Evolutionary conservation across 306 rosid genomes (phyloP), one percentile per base, ranked within the genome.

Genomic region (Pterocarpus santalinus): DNA sequence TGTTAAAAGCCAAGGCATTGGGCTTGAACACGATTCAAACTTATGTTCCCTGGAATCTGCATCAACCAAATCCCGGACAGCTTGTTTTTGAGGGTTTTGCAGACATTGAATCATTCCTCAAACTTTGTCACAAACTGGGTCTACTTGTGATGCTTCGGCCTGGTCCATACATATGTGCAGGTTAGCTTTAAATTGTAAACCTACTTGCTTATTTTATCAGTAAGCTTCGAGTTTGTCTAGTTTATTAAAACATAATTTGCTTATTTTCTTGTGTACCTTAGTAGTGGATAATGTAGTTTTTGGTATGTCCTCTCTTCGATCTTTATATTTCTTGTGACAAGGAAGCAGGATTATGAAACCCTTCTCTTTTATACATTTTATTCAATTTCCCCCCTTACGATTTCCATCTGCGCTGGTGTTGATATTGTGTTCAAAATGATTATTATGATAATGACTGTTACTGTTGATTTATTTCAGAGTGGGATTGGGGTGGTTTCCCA

Each of bases 401-500:
- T 60, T 67, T 32, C 32, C 56, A 82, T 75, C 56, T 55, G 68
- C 69, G 53, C 62, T 72, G 44, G 32, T 81, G 32, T 34, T 70
- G 67, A 62, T 83, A 49, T 64, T 85, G 61, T 68, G 60, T 70
- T 57, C 12, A 82, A 60, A 70, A 75, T 38, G 72, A 52, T 56
- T 72, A 61, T 52, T 53, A 61, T 64, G 38, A 72, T 77, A 60
- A 80, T 51, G 41, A 83, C 47, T 51, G 10, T 78, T 44, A 61
- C 62, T 76, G 46, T 47, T 77, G 75, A 69, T 87, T 73, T 84
- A 61, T 80, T 88, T 87, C 92, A 95, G 98, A 93, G 91, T 95
- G 99, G 99, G 97, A 95, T 79, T 89, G 91, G 68, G 99, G 99
- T 12, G 99, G 98, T 74, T 91, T 93, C 80, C 98, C 98, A 76